phyloP scores from a whole-genome alignment of 2,329 filamentous ascomycete genomes.

The Allantophomopsis lycopodina region DNA sequence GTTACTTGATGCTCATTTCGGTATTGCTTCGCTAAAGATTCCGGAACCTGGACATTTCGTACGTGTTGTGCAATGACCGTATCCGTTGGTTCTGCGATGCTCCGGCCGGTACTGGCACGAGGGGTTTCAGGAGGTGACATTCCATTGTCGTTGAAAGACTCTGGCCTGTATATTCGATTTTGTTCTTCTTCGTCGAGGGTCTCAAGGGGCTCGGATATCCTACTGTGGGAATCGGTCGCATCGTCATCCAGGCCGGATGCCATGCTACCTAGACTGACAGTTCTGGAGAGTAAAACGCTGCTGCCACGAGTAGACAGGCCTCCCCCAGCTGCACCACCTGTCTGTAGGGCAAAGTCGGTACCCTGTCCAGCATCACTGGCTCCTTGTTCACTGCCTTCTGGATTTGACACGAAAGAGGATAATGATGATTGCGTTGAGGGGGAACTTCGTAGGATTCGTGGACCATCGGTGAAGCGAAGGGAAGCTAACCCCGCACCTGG shows the following conservation, averaged over 20 bases:
- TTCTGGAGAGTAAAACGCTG: slow-evolving; percentile 50
- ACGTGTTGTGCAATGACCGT: slow-evolving; percentile 82
- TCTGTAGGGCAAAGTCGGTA: slow-evolving; percentile 70
- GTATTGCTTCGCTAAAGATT: slow-evolving; percentile 77
- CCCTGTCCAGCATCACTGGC: slow-evolving; percentile 59
- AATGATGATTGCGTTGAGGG: slow-evolving; percentile 44
- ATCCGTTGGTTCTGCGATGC: slow-evolving; percentile 59
- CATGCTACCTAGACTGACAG: slow-evolving; percentile 83
- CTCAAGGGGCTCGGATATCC: slow-evolving; percentile 32
- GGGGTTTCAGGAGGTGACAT: slow-evolving; percentile 53
- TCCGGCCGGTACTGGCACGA: slow-evolving; percentile 37
- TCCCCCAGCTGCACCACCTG: slow-evolving; percentile 58
- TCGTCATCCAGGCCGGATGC: slow-evolving; percentile 57
- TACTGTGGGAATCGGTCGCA: slow-evolving; percentile 12
- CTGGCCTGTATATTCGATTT: slow-evolving; percentile 29
- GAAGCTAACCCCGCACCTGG: slow-evolving; percentile 27
- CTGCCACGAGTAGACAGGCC: slow-evolving; percentile 31
- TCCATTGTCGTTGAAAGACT: slow-evolving; percentile 32
- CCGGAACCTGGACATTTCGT: slow-evolving; percentile 79
- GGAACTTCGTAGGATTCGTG: slow-evolving; percentile 41
- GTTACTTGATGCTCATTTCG: slow-evolving; percentile 56
- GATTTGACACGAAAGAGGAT: slow-evolving; percentile 41
- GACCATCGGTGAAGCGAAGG: slow-evolving; percentile 26
- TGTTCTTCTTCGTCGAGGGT: slow-evolving; percentile 45
- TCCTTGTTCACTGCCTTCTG: slow-evolving; percentile 37